Conservation (phyloP, 2,329 filamentous ascomycete genomes). For the Zalaria obscura region DNA sequence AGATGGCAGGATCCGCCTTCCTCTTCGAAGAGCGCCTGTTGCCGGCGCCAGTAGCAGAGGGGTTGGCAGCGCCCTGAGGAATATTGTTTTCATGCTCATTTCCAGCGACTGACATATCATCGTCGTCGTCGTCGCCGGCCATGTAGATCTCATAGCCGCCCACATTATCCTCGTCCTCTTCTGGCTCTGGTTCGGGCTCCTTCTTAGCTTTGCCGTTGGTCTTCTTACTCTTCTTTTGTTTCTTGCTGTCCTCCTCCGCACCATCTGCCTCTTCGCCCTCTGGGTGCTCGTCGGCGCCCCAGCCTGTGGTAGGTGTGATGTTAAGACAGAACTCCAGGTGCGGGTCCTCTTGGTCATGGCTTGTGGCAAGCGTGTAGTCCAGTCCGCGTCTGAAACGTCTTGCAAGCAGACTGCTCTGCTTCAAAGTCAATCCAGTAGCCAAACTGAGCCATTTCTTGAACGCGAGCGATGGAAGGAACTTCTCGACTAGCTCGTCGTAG, state of each 20-base stretch:
- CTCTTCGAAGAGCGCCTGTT: slow-evolving; percentile 24
- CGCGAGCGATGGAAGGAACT: slow-evolving; percentile 67
- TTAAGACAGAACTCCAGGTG: slow-evolving; percentile 78
- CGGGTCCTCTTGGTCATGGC: slow-evolving; percentile 57
- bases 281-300: slow-evolving; percentile 57
- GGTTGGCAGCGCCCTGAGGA: slow-evolving; percentile 15
- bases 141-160: slow-evolving; percentile 86
- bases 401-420: slow-evolving; percentile 64
- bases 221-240: slow-evolving; percentile 4
- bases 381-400: slow-evolving; percentile 73
- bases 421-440: slow-evolving; percentile 61
- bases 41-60: slow-evolving; percentile 32
- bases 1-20: slow-evolving; percentile 65
- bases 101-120: slow-evolving; percentile 36
- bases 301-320: slow-evolving; percentile 71
- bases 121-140: slow-evolving; percentile 62
- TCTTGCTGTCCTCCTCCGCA: slow-evolving; percentile 8
- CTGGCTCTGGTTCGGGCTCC: slow-evolving; percentile 19
- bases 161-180: slow-evolving; percentile 40
- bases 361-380: slow-evolving; percentile 88
- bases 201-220: slow-evolving; percentile 19
- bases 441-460: slow-evolving; percentile 85
- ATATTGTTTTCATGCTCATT: slow-evolving; percentile 24
- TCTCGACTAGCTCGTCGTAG: slow-evolving; percentile 64
- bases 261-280: slow-evolving; percentile 27